A percentile compares a stretch with the other conserved stretches of the same genome.
Evolutionary conservation across 805 yeast genomes (phyloP).

Genomic region (Naumovozyma dairenensis): DNA sequence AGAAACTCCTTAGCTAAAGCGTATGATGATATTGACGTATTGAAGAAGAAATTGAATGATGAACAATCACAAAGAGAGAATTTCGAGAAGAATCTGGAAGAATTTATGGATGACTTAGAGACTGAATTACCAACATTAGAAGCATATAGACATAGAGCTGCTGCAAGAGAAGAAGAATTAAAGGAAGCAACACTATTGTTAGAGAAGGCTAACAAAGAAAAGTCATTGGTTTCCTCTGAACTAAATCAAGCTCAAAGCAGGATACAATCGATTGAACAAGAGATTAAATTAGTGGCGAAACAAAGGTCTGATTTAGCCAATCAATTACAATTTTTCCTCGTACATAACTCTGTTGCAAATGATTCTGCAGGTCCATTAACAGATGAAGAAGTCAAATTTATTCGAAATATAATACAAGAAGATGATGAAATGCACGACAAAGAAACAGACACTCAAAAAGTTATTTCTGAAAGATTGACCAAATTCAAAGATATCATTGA

Average conservation of each 20-base stretch:
- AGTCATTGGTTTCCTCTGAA: slow-evolving; percentile 28
- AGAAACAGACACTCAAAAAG: slow-evolving; percentile 50
- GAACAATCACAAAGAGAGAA: slow-evolving; percentile 62
- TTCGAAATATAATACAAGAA: slow-evolving; percentile 38
- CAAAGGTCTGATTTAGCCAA: slow-evolving; percentile 63
- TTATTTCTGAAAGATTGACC: slow-evolving; percentile 65
- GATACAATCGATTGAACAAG: slow-evolving; percentile 25
- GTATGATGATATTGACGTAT: slow-evolving; percentile 50
- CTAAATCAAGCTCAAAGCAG: slow-evolving; percentile 8
- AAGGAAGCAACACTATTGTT: slow-evolving; percentile 43
- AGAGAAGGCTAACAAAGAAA: slow-evolving; percentile 47
- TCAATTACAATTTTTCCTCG: slow-evolving; percentile 64
- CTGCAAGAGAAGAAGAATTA: slow-evolving; percentile 44
- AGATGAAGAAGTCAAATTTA: slow-evolving; percentile 48
- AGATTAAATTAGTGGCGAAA: slow-evolving; percentile 35
- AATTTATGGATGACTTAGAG: slow-evolving; percentile 65
- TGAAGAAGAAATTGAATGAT: slow-evolving; percentile 53
- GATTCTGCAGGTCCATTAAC: slow-evolving; percentile 51
- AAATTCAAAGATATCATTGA: slow-evolving; percentile 59
- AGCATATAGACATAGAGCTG: slow-evolving; percentile 51
- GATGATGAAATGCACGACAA: slow-evolving; percentile 13
- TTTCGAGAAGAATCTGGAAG: slow-evolving; percentile 57
- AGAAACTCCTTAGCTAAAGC: slow-evolving; percentile 12
- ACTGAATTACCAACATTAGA: slow-evolving; percentile 63
- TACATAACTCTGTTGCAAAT: slow-evolving; percentile 51